Evolutionary conservation across 805 yeast genomes (phyloP).

Genomic region (Saturnispora saitoi): DNA sequence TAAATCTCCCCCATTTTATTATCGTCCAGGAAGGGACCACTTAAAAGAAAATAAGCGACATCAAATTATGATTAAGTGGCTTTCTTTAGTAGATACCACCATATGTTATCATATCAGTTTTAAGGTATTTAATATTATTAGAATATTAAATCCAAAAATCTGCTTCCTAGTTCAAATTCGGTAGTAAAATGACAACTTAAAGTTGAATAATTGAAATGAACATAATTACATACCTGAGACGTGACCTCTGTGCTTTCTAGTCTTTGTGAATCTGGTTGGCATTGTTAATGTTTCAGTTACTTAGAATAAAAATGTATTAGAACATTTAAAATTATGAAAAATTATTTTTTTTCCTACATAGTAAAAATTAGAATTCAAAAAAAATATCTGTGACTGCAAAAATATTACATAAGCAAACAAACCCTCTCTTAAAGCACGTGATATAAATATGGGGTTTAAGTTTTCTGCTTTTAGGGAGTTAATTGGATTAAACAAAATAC

Average conservation of each 20-base stretch:
- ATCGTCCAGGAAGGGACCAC: not conserved
- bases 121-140: not conserved
- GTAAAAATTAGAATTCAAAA: not conserved
- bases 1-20: conserved; percentile 9
- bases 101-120: not conserved
- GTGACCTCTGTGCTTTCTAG: conserved; percentile 99
- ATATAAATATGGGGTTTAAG: not conserved
- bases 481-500: no score
- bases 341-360: not conserved
- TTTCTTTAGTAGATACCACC: not conserved
- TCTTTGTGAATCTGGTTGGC: conserved; percentile 99
- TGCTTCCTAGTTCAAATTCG: conserved; percentile 1
- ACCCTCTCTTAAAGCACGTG: conserved; percentile 10
- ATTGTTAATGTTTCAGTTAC: conserved; percentile 34
- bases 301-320: not conserved
- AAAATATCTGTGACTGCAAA: conserved; percentile 4
- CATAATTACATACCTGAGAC: conserved; percentile 79
- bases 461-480: no score
- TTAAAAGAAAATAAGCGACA: not conserved
- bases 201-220: not conserved
- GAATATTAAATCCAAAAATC: not conserved
- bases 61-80: not conserved
- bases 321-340: not conserved
- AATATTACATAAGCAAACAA: not conserved
- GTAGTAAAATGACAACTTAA: not conserved